Percentiles rank a stretch among this genome's conserved stretches.
Evolutionary conservation across 2,329 filamentous ascomycete genomes (phyloP).

Genomic region (Sarocladiaceae sp.): DNA sequence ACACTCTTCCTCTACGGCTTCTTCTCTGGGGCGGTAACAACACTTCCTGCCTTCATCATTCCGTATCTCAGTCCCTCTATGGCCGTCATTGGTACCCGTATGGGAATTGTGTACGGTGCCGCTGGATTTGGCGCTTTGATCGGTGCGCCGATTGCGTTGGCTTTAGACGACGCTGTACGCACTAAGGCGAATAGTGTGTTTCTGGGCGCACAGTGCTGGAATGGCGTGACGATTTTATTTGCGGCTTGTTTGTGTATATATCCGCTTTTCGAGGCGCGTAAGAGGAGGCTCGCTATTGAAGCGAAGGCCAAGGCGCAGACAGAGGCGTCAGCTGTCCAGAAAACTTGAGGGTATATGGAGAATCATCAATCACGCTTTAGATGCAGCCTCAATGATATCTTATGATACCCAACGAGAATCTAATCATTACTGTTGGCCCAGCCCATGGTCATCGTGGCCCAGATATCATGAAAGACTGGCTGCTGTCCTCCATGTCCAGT

Average conservation of each 20-base stretch:
- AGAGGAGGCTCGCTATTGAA: background rate
- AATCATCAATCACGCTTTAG: no score
- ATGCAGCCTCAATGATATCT: no score
- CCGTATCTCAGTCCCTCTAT: background rate
- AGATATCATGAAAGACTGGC: constrained; percentile 37
- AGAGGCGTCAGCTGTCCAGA: background rate
- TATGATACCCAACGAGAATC: background rate
- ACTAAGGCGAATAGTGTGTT: background rate
- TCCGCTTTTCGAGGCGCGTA: background rate
- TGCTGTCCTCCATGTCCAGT: constrained; percentile 11
- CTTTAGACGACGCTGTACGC: background rate
- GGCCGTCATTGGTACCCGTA: background rate
- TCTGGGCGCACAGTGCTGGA: background rate
- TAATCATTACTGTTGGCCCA: constrained; percentile 26
- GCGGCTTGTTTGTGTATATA: background rate
- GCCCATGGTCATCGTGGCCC: constrained; percentile 44
- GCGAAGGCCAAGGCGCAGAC: background rate
- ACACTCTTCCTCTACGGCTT: constrained; percentile 43
- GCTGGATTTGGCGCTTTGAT: background rate
- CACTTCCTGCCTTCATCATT: background rate
- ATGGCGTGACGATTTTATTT: background rate
- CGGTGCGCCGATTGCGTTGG: background rate
- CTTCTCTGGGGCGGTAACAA: constrained; percentile 28
- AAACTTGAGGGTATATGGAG: no score
- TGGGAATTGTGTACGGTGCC: background rate